These are phyloP conservation scores for Phaseolus coccineus DNA, from an alignment of 331 rosid genomes.

Conservation along the genomic window DNA sequence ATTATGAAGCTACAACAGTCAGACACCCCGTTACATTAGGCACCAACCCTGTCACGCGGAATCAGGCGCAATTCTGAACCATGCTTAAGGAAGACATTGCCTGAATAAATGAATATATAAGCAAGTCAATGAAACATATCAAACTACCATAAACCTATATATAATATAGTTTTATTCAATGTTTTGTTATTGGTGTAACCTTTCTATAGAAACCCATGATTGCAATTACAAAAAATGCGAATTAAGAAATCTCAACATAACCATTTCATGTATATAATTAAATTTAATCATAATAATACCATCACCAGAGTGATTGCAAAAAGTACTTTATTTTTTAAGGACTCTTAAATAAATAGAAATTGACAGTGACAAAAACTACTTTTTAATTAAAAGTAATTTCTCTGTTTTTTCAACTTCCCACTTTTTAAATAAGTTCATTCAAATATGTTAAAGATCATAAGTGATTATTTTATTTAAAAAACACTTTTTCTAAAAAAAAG, in stretches of 20 bases:
- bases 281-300: not conserved
- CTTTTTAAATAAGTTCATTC: too few species aligned
- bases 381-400: too few species aligned
- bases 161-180: constrained; percentile 25
- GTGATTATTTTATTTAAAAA: too few species aligned
- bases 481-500: too few species aligned
- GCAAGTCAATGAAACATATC: constrained; percentile 38
- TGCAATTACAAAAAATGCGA: not conserved
- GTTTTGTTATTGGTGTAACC: not conserved
- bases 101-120: constrained; percentile 51
- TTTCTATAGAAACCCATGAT: not conserved
- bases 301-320: not conserved
- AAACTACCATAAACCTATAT: constrained; percentile 22
- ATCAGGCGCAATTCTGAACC: constrained; percentile 90
- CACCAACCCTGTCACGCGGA: constrained; percentile 92
- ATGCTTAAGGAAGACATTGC: constrained; percentile 95
- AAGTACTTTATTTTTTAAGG: too few species aligned
- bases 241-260: not conserved
- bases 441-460: too few species aligned
- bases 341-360: too few species aligned
- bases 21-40: constrained; percentile 41
- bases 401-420: too few species aligned
- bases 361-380: too few species aligned
- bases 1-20: constrained; percentile 33
- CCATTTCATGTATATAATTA: constrained; percentile 11